These are phyloP conservation scores for Solanum hybrid DNA, from an alignment of 305 asterid species.

Conservation along the genomic window DNA sequence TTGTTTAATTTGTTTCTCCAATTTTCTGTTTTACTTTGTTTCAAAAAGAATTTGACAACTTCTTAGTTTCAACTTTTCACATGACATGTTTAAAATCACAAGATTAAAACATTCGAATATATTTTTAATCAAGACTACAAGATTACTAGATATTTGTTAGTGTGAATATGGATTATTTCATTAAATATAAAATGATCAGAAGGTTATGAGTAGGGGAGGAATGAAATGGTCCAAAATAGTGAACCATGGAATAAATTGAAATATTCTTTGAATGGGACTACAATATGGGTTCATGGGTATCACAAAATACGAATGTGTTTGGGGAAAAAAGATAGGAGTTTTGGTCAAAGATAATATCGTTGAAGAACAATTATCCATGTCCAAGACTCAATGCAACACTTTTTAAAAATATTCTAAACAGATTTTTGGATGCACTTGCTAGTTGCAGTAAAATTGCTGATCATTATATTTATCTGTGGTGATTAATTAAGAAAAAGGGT, in stretches of 20 bases:
- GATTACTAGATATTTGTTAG: not conserved
- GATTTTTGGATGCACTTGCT: not conserved
- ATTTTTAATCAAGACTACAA: not conserved
- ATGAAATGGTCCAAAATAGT: slow-evolving; percentile 8
- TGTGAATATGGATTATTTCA: not conserved
- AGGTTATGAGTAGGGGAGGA: not conserved
- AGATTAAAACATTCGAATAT: not conserved
- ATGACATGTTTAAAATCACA: not conserved
- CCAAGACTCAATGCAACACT: not conserved
- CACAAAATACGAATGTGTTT: not conserved
- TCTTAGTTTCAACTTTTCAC: too few species aligned
- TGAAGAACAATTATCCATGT: not conserved
- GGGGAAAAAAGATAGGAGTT: not conserved
- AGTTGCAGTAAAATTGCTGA: not conserved
- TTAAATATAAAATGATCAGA: not conserved
- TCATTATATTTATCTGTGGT: not conserved
- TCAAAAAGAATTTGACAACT: too few species aligned
- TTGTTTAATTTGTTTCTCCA: not conserved
- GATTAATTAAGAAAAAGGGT: too few species aligned
- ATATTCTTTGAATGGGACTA: not conserved
- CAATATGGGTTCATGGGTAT: not conserved
- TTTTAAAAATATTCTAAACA: not conserved
- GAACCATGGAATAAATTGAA: not conserved
- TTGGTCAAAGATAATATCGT: not conserved
- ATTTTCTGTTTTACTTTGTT: too few species aligned